Evolutionary conservation across 169 alveolate species (phyloP), one percentile per base, ranked within the genome.

Genomic region (Plasmodium yoelii): DNA sequence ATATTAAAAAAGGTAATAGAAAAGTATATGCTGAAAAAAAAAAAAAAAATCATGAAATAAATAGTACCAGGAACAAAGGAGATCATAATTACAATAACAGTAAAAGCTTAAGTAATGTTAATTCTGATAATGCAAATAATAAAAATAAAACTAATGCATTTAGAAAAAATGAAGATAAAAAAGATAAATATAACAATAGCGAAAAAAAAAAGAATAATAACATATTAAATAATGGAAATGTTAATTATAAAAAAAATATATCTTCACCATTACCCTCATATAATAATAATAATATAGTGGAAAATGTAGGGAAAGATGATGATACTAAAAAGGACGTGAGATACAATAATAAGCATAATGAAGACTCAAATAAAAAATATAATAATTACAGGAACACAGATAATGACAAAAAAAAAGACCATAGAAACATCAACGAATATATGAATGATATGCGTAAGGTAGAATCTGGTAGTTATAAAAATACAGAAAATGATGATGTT

Each of bases 131-230:
- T 49, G 18, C 26, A 15, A 13, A 15, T 44, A 73, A 56, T 4
- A 73, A 46, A 24, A 73, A 9, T 15, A 73, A 56, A 12, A 57
- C 44, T 13, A 34, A 13, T 24, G 24, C 59, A 18, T 28, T 53
- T 73, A 57, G 51, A 24, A 60, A 63, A 73, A 73, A 13, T 10
- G 87, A 73, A 39, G 51, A 73, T 39, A 60, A n/a, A 18, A 73
- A 73, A 24, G 87, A 73, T 26, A 73, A 73, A 57, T 39, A 47
- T 26, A 18, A 57, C 8, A 73, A 61, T 34, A 73, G 22, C 24
- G 87, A 73, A 10, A 63, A 42, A 26, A 15, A 55, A 39, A 73
- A 18, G 15, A 56, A 26, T 49, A 73, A 49, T 34, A 73, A 73
- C 7, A 22, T 46, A 22, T 15, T 1, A 49, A 55, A 24, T 19